phyloP scores from a whole-genome alignment of 495 filamentous ascomycete species.

The Neurospora sp. region DNA sequence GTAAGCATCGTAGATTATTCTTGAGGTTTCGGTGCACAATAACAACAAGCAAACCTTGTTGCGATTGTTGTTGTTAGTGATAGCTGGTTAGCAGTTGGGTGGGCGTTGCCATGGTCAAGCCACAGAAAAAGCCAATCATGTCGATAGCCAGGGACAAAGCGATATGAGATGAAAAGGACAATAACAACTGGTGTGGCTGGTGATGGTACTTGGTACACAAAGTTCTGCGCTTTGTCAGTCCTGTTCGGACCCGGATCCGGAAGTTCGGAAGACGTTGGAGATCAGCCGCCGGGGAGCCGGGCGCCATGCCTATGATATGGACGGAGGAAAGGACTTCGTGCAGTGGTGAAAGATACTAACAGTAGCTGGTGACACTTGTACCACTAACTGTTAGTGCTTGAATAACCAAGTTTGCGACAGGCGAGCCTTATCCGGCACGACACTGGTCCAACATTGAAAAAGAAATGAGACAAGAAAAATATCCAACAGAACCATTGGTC shows the following conservation, averaged over 20 bases:
- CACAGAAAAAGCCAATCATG: background rate
- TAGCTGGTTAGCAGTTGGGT: background rate
- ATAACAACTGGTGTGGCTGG: background rate
- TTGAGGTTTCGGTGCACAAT: background rate
- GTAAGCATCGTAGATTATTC: background rate
- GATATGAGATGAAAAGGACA: background rate
- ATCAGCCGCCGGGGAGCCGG: background rate
- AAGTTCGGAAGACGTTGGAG: background rate
- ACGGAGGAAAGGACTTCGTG: too few species aligned
- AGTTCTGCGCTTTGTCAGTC: background rate
- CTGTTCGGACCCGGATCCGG: background rate
- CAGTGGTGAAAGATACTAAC: background rate
- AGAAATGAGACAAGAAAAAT: background rate
- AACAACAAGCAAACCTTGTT: background rate
- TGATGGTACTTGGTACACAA: too few species aligned
- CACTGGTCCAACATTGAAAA: background rate
- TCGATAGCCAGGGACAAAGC: background rate
- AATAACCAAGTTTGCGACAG: too few species aligned
- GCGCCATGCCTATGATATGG: background rate
- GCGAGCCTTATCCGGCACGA: background rate
- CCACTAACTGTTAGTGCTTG: background rate
- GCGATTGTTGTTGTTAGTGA: background rate
- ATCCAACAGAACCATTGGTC: background rate
- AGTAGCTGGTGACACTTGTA: background rate
- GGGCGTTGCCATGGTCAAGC: background rate